Base-by-base conservation (phyloP, 768 basidiomycete genomes). In the Leucosporidium scottii region DNA sequence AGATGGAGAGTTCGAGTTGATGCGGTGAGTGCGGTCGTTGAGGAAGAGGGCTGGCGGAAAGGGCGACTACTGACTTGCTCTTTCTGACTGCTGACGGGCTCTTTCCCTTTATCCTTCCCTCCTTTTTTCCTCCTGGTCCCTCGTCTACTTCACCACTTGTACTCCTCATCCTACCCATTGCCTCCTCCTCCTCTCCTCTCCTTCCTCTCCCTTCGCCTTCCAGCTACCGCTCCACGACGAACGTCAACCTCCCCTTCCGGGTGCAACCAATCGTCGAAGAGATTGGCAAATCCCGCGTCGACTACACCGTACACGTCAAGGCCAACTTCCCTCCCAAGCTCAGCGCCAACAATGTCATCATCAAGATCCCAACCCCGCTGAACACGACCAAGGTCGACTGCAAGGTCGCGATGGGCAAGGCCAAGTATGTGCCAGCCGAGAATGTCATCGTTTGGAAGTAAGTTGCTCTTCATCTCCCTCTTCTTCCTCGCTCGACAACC, bases 361-460 rank as follows among this genome's bases (percentile, higher is more conserved):
- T 99, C 61, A 85, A 89, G 66, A 94, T 99, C 82, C 96, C 96
- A 4, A 98, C 96, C 18, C 96, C 96, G 1, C 78, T 98, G 63
- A 99, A 98, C 75, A 91, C 96, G 15, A 93, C 92, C 0, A 85
- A 82, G 7, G 92, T 92, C 7, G 91, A 94, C 62, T 92, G 90
- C 78, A 96, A 97, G 77, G 91, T 90, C 3, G 85, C 86, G 1
- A 85, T 83, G 48, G 96, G 96, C 1, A 99, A 99, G 81, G 96
- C 93, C 4, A 99, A 99, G 78, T 99, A 98, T 75, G 88, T 88
- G 5, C 94, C 96, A 2, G 90, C 85, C 0, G 96, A 99, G 79
- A 99, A 99, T 71, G 84, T 94, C 34, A 89, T 98, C 57, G 83
- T 97, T 8, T 99, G 96, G 96, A 98, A 97, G 96, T 96, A 78